A percentile compares a stretch with the other conserved stretches of the same genome.
phyloP scores from a whole-genome alignment of 352 stramenopile genomes.

The Globisporangium echinulatum region DNA sequence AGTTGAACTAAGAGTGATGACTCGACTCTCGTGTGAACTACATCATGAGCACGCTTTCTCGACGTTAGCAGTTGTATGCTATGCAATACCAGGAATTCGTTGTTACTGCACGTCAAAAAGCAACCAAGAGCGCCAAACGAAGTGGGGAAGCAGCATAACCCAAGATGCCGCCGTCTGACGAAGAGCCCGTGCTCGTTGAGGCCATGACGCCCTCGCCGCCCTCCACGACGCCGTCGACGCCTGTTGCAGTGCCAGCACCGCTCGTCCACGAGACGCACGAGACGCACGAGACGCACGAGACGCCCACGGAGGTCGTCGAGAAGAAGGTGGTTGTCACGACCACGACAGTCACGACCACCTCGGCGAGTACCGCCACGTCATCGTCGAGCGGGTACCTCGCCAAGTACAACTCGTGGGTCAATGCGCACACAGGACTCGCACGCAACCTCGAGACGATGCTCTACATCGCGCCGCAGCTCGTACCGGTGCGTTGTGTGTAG shows the following conservation, averaged over 20 bases:
- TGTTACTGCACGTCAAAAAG: too few relatives aligned
- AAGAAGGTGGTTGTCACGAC: background rate
- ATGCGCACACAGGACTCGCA: conserved; percentile 44
- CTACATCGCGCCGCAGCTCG: conserved; percentile 72
- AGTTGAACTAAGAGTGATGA: too few relatives aligned
- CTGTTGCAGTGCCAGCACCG: background rate
- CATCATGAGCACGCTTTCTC: too few relatives aligned
- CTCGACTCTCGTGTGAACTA: too few relatives aligned
- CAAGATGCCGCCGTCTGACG: conserved; percentile 15
- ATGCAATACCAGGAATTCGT: too few relatives aligned
- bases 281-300: background rate
- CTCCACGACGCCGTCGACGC: background rate
- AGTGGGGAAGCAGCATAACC: too few relatives aligned
- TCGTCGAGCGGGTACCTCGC: conserved; percentile 9
- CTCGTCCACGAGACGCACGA: background rate
- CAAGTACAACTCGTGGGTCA: conserved; percentile 67
- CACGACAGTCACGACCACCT: background rate
- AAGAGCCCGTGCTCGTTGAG: conserved; percentile 14
- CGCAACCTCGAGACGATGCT: conserved; percentile 76
- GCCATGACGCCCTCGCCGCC: background rate
- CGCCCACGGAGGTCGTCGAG: conserved; percentile 5
- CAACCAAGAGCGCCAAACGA: too few relatives aligned
- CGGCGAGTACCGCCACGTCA: background rate
- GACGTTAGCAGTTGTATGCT: too few relatives aligned
- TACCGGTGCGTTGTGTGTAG: conserved; percentile 34